These are phyloP conservation scores for Cryptosporidium tyzzeri DNA, from an alignment of 169 alveolate genomes.

Conservation along the genomic window DNA sequence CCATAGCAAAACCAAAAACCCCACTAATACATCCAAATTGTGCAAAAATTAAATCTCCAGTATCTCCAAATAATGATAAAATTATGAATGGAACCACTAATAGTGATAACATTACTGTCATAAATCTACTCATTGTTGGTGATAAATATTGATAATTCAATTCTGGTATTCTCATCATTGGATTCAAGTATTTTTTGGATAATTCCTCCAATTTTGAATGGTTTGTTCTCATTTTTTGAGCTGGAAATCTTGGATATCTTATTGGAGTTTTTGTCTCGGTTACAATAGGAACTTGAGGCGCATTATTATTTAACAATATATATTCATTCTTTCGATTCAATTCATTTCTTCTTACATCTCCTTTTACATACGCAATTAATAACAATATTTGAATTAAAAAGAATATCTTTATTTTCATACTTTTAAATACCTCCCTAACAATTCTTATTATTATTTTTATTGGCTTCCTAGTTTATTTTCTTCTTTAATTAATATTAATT, in stretches of 20 bases:
- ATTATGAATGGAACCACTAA: slow-evolving; percentile 20
- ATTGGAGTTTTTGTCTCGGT: slow-evolving; percentile 14
- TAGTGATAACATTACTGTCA: not conserved
- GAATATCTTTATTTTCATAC: slow-evolving; percentile 9
- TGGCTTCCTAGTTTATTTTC: no score
- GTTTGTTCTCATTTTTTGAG: slow-evolving; percentile 53
- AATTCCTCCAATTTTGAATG: slow-evolving; percentile 37
- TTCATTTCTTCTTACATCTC: slow-evolving; percentile 14
- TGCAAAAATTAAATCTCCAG: slow-evolving; percentile 66
- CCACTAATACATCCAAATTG: slow-evolving; percentile 74
- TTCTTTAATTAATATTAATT: no score
- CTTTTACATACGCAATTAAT: slow-evolving; percentile 8
- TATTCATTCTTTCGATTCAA: not conserved
- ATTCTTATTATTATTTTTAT: not conserved
- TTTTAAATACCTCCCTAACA: not conserved
- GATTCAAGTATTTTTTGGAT: slow-evolving; percentile 32
- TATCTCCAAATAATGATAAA: slow-evolving; percentile 67
- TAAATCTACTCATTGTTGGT: slow-evolving; percentile 56
- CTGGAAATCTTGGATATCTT: slow-evolving; percentile 70
- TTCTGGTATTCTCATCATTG: slow-evolving; percentile 68
- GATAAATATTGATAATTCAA: slow-evolving; percentile 71
- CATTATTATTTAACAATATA: slow-evolving; percentile 20
- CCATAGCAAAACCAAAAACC: slow-evolving; percentile 44
- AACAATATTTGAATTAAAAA: slow-evolving; percentile 2
- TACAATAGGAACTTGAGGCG: slow-evolving; percentile 56